Evolutionary conservation across 106 monocot species (phyloP), one percentile per base, ranked within the genome.

Genomic region (Posidonia australis): DNA sequence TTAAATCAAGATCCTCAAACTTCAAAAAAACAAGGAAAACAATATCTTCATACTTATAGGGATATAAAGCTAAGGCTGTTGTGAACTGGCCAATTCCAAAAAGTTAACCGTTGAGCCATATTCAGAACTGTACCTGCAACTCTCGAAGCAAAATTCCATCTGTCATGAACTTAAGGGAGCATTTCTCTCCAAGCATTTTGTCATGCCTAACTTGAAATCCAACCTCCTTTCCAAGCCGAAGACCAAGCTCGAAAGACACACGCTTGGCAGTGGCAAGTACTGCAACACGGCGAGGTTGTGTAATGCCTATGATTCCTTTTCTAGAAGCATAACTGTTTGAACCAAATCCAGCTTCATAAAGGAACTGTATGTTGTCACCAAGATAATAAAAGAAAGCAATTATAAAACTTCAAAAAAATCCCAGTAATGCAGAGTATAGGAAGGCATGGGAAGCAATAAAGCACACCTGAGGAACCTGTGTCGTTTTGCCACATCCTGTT

Each of bases 141-240:
- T 98, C 90, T 68, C 96, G 84, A 69, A 98, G 84, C 65, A 98
- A 77, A 82, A 99, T 99, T 28, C 98, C 98, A 77, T 99, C 98
- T 20, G 98, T 99, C 98, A 99, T 99, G 65, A 99, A 99, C 73
- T 99, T 99, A 63, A 99, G 83, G 5, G 81, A 79, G 69, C 91
- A 99, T 44, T 48, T 65, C 36, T 72, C 76, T 68, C 83, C 85
- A 51, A 99, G 79, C 85, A 68, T 79, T 80, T 81, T 87, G 55
- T 99, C 91, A 80, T 99, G 85, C 64, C 91, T 74, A 46, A 99
- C 91, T 91, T 99, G 98, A 85, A 83, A 99, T 20, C 98, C 98
- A 74, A 99, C 77, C 54, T 88, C 87, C 58, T 76, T 91, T 11
- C 98, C 91, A 32, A 91, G 77, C 28, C 54, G 44, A 55, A 90